Conservation (phyloP, 1,284 basidiomycete species). For the Ustilago sp. region DNA sequence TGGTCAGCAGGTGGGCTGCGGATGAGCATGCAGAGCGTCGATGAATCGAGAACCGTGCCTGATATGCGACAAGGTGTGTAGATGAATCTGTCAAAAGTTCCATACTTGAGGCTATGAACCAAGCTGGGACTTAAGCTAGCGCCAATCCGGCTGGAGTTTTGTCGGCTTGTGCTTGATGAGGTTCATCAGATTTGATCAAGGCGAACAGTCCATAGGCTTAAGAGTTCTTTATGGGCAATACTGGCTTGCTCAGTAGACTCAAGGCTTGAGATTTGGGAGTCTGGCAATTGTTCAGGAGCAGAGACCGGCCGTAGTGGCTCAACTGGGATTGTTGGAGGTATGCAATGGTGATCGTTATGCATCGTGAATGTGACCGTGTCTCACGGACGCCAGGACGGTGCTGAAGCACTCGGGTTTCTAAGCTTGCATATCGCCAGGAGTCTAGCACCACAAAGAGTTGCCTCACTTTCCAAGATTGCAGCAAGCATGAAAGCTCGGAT, state of each 20-base stretch:
- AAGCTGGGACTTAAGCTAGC: background rate
- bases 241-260: background rate
- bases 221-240: background rate
- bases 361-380: background rate
- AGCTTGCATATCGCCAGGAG: background rate
- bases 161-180: conserved; percentile 3
- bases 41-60: background rate
- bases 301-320: background rate
- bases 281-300: background rate
- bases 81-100: background rate
- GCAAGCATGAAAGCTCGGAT: background rate
- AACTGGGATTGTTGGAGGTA: background rate
- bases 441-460: background rate
- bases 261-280: background rate
- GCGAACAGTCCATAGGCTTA: background rate
- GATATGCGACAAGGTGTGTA: background rate
- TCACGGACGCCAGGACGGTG: background rate
- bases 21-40: background rate
- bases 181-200: background rate
- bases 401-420: background rate
- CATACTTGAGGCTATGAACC: background rate
- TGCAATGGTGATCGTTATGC: background rate
- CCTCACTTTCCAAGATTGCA: background rate
- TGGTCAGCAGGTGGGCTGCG: background rate
- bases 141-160: background rate